phyloP scores from a whole-genome alignment of 2,329 filamentous ascomycete species.

The Epichloe sp. region DNA sequence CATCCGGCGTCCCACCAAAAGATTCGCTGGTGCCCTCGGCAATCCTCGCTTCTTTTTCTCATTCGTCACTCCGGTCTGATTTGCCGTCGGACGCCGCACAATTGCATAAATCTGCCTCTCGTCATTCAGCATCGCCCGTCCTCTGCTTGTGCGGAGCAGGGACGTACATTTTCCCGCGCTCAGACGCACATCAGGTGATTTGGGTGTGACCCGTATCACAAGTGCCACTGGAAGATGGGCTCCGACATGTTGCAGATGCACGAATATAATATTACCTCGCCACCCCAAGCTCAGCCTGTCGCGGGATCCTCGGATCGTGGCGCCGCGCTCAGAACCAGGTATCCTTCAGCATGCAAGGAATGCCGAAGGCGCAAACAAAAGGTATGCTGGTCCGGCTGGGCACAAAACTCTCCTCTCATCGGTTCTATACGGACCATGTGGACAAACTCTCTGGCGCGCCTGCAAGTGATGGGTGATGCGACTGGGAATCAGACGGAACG shows the following conservation, averaged over 20 bases:
- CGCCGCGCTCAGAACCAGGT: slow-evolving; percentile 10
- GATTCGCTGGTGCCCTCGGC: too few species aligned
- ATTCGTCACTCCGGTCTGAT: too few species aligned
- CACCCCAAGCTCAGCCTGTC: slow-evolving; percentile 4
- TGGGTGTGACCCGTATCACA: not conserved
- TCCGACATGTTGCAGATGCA: slow-evolving; percentile 20
- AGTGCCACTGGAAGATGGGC: not conserved
- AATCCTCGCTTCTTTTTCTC: too few species aligned
- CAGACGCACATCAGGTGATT: not conserved
- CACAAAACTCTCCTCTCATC: not conserved
- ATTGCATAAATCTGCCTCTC: not conserved
- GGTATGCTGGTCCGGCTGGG: slow-evolving; percentile 16
- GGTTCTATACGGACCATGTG: not conserved
- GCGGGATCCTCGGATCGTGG: not conserved
- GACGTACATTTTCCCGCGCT: not conserved
- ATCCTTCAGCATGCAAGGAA: slow-evolving; percentile 33
- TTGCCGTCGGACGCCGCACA: too few species aligned
- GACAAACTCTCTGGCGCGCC: too few species aligned
- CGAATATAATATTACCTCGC: not conserved
- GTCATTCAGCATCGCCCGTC: not conserved
- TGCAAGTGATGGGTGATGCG: too few species aligned
- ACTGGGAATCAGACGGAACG: too few species aligned
- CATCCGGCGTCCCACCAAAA: too few species aligned
- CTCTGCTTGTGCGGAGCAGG: not conserved
- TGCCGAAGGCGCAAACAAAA: slow-evolving; percentile 40